Evolutionary conservation across 2,329 filamentous ascomycete genomes (phyloP), one percentile per base, ranked within the genome.

Genomic region (Exophiala spinifera): DNA sequence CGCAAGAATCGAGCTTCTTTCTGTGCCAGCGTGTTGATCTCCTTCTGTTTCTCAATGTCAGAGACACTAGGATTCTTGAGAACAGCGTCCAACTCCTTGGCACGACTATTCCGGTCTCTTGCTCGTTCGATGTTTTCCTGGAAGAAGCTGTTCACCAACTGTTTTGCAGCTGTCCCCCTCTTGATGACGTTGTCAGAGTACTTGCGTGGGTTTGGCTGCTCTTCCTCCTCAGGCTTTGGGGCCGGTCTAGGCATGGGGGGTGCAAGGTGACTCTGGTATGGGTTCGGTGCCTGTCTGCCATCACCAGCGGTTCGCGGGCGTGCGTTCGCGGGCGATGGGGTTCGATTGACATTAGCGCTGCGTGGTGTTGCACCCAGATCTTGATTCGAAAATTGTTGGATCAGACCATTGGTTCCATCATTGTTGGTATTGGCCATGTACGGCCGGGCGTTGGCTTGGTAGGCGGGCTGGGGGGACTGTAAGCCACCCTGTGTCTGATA

Each of bases 61-160:
- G 86, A 84, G 68, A 92, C 82, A 62, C 82, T 85, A 25, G 88
- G 82, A 65, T 95, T 89, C 59, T 84, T 81, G 59, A 96, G 81
- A 66, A 92, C 88, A 66, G 87, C 85, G 67, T 97, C 92, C 64
- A 97, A 82, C 71, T 97, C 91, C 65, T 90, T 90, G 64, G 95
- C 91, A 76, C 92, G 96, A 65, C 95, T 86, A 72, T 99, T 99
- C 55, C 94, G 86, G 75, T 97, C 94, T 64, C 92, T 84, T 48
- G 94, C 94, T 65, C 94, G 85, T 78, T 96, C 92, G 52, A 99
- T 95, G 70, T 92, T 97, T 74, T 99, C 92, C 74, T 95, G 95
- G 83, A 97, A 99, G 78, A 97, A 97, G 65, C 83, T 80, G 66
- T 83, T 83, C 60, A 86, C 83, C 62, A 86, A 71, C 63, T 84